phyloP scores from a whole-genome alignment of 768 basidiomycete species.

The Russula olivacea region DNA sequence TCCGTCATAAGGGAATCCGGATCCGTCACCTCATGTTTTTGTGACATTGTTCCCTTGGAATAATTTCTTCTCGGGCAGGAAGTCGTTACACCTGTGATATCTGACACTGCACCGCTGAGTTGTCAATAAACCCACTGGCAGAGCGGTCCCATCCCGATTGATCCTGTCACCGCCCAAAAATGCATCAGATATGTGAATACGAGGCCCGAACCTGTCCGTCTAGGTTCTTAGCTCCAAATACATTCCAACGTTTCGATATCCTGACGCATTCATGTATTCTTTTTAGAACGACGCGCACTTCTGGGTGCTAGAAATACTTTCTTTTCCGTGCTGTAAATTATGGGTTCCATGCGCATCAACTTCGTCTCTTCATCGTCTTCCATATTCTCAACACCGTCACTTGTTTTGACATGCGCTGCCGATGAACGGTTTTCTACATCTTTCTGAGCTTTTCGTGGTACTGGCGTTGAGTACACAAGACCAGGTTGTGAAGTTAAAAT shows the following conservation, averaged over 20 bases:
- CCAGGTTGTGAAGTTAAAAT: constrained; percentile 70
- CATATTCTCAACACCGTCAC: constrained; percentile 32
- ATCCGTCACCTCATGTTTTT: too few species aligned
- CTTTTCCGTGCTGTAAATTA: constrained; percentile 49
- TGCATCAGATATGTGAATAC: background rate
- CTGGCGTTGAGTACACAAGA: constrained; percentile 70
- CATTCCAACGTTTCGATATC: constrained; percentile 69
- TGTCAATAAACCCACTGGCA: constrained; percentile 78
- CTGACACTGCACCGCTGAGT: constrained; percentile 72
- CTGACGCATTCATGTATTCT: constrained; percentile 75
- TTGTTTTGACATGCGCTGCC: background rate
- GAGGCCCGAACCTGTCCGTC: constrained; percentile 55
- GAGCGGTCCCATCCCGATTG: constrained; percentile 60
- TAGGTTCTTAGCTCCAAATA: constrained; percentile 44
- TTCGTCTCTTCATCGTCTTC: constrained; percentile 34
- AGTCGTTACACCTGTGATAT: constrained; percentile 99
- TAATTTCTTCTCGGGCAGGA: constrained; percentile 88
- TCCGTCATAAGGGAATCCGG: too few species aligned
- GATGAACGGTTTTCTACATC: too few species aligned
- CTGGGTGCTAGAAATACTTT: constrained; percentile 50
- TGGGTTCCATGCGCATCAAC: constrained; percentile 39
- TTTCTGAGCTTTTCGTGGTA: constrained; percentile 31
- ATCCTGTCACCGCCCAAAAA: background rate
- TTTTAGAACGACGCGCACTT: constrained; percentile 68
- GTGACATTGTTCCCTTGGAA: constrained; percentile 40